Base-by-base conservation (phyloP, 306 rosid genomes). In the Castanospermum australe region DNA sequence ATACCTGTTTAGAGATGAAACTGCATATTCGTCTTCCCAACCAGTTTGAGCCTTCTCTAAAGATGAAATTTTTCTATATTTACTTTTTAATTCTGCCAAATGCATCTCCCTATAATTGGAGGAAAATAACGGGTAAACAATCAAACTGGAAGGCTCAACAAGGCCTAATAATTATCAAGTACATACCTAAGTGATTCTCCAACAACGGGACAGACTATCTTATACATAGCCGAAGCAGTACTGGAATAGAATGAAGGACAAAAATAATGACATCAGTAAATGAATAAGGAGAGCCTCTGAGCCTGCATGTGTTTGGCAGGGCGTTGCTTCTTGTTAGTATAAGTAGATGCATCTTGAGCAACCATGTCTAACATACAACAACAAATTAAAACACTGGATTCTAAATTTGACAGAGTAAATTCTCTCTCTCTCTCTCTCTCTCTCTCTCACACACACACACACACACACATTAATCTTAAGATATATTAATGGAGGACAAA, bases 1-100 rank as follows among this genome's bases (percentile, higher is more conserved):
- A 75, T 88, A 91, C 99, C 99, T 90, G 99, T 85, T 93, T 95
- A 35, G 97, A n/a, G n/a, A 95, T n/a, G 99, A 90, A 86, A 83
- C 90, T 62, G 84, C 91, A 80, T 91, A 95, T 79, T 95, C 99
- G 68, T 90, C 98, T 88, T 89, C 90, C 99, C 99, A 95, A 65
- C 97, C 93, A 87, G 83, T 73, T 68, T 79, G 86, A 76, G 99
- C 97, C 87, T 93, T 95, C 79, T 93, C 99, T 50, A 90, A 55
- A 35, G 99, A 90, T 65, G 93, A 89, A 13, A 86, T 79, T 87
- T 91, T 95, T 57, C 94, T 87, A 79, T 95, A 95, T 85, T 95
- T 95, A 84, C 70, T 85, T 87, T 89, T 92, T 20, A 95, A 83
- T 88, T 95, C 99, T 50, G 93, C 68, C 80, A 91, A 92, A 82